A percentile compares a stretch with the other conserved stretches of the same genome.
Evolutionary conservation across 495 filamentous ascomycete genomes (phyloP).

Genomic region (Talaromyces wortmannii): DNA sequence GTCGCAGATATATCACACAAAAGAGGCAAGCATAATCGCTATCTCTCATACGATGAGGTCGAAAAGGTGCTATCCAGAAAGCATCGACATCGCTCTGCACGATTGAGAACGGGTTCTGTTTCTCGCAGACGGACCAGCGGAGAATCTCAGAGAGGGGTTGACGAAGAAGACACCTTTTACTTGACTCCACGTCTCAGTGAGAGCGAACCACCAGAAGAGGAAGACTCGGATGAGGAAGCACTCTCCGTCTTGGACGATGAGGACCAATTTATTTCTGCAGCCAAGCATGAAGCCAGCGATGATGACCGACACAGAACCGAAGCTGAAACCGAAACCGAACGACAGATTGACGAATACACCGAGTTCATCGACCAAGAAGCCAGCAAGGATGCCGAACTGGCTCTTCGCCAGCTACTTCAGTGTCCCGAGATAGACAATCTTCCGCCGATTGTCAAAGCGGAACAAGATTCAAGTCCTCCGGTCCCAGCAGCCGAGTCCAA

Average conservation of each 20-base stretch:
- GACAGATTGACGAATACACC: conserved; percentile 35
- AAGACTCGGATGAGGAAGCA: conserved; percentile 10
- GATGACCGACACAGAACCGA: neutral
- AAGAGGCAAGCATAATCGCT: conserved; percentile 17
- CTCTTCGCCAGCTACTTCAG: conserved; percentile 47
- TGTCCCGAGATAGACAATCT: conserved; percentile 12
- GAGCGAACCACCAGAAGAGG: neutral
- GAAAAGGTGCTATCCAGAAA: conserved; percentile 37
- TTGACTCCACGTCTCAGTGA: conserved; percentile 2
- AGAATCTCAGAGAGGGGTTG: conserved; percentile 10
- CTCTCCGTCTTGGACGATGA: conserved; percentile 16
- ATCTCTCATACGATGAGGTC: conserved; percentile 47
- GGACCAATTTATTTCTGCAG: neutral
- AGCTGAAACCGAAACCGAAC: neutral
- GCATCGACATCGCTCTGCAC: neutral
- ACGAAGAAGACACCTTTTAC: conserved; percentile 5
- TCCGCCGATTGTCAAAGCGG: conserved; percentile 3
- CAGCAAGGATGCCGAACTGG: conserved; percentile 13
- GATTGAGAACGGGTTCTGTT: neutral
- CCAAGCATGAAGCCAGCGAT: neutral
- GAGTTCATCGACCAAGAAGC: conserved; percentile 45
- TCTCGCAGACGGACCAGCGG: conserved; percentile 1
- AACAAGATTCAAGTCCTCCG: neutral
- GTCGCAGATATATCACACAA: conserved; percentile 41
- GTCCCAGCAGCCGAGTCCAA: conserved; percentile 5